These are phyloP conservation scores for Cyberlindnera maritima DNA, from an alignment of 805 yeast species.

Conservation along the genomic window DNA sequence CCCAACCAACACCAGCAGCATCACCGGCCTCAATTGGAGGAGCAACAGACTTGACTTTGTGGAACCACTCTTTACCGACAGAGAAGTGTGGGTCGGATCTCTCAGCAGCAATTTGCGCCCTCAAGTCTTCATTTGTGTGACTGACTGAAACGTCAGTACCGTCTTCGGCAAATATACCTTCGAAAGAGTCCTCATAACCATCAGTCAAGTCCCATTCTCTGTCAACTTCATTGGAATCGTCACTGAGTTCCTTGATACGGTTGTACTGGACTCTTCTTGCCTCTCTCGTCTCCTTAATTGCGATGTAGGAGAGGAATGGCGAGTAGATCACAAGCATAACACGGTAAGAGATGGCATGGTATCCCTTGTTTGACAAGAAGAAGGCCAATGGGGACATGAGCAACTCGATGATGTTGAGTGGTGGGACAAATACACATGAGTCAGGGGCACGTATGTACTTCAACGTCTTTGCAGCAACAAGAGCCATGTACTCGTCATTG, in stretches of 20 bases:
- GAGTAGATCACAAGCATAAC: slow-evolving; percentile 66
- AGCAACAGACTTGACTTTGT: slow-evolving; percentile 44
- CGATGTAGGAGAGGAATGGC: slow-evolving; percentile 60
- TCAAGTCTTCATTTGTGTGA: slow-evolving; percentile 37
- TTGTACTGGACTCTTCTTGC: slow-evolving; percentile 75
- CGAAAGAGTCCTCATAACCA: slow-evolving; percentile 49
- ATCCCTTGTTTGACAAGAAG: slow-evolving; percentile 32
- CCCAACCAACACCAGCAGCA: slow-evolving; percentile 60
- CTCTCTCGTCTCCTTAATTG: slow-evolving; percentile 59
- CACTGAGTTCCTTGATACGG: slow-evolving; percentile 57
- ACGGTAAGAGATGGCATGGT: slow-evolving; percentile 45
- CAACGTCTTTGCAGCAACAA: slow-evolving; percentile 80
- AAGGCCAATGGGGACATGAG: slow-evolving; percentile 45
- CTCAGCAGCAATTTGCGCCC: slow-evolving; percentile 62
- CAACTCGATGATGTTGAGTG: slow-evolving; percentile 72
- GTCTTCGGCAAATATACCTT: slow-evolving; percentile 30
- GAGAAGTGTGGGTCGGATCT: slow-evolving; percentile 64
- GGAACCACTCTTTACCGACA: slow-evolving; percentile 51
- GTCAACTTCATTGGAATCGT: slow-evolving; percentile 77
- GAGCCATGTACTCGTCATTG: slow-evolving; percentile 78
- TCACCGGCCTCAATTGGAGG: slow-evolving; percentile 62
- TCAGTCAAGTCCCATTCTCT: slow-evolving; percentile 83
- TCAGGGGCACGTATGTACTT: slow-evolving; percentile 88
- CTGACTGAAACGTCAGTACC: slow-evolving; percentile 26
- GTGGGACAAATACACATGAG: slow-evolving; percentile 80